Evolutionary conservation across 345 rosid genomes (phyloP).

Genomic region (Turritis glabra): DNA sequence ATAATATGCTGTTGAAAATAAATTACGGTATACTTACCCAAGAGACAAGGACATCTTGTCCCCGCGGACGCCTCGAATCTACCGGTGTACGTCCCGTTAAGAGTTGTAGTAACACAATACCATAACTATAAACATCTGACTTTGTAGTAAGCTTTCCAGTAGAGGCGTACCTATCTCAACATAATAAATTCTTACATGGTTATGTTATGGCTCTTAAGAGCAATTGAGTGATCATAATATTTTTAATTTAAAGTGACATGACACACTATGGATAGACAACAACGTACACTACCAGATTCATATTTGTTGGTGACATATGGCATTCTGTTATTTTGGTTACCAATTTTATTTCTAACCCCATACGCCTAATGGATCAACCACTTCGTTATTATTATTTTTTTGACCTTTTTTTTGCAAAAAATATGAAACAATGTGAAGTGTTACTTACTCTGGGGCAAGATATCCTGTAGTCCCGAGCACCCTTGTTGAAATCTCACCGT

Average conservation of each 20-base stretch:
- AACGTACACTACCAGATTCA: background rate
- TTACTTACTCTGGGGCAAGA: conserved; percentile 91
- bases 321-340: background rate
- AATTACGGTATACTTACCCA: conserved; percentile 58
- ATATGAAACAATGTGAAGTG: background rate
- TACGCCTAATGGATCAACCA: background rate
- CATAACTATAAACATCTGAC: conserved; percentile 92
- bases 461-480: conserved; percentile 75
- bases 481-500: conserved; percentile 73
- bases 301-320: conserved; percentile 1
- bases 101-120: conserved; percentile 78
- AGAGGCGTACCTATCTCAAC: conserved; percentile 62
- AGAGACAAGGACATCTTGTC: conserved; percentile 84
- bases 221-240: background rate
- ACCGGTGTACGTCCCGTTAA: conserved; percentile 82
- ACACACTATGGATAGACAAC: background rate
- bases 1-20: background rate
- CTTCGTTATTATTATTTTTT: background rate
- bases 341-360: background rate
- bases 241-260: background rate
- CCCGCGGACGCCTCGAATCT: conserved; percentile 64
- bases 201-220: background rate
- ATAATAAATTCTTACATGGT: background rate
- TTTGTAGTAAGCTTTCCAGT: conserved; percentile 90
- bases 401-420: background rate